These are phyloP conservation scores for Austroboletus niveus DNA, from an alignment of 1,284 basidiomycete species.

Conservation along the genomic window DNA sequence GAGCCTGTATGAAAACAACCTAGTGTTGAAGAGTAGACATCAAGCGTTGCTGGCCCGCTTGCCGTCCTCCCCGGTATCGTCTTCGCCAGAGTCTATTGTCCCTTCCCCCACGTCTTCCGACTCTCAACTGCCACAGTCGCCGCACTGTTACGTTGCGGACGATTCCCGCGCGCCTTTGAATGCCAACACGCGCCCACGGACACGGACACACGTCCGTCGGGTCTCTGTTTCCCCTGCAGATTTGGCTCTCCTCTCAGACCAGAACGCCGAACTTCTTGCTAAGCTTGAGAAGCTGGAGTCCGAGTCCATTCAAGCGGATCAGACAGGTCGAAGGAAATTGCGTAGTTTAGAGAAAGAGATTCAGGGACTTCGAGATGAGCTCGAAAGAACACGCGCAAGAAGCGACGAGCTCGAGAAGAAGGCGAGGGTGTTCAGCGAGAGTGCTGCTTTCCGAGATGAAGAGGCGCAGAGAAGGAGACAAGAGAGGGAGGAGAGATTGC, in stretches of 20 bases:
- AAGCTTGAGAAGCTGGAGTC: conserved; percentile 74
- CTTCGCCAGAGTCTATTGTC: conserved; percentile 33
- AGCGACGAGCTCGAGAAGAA: conserved; percentile 70
- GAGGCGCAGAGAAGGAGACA: conserved; percentile 50
- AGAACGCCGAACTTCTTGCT: conserved; percentile 75
- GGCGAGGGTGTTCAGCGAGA: conserved; percentile 41
- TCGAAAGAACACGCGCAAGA: conserved; percentile 66
- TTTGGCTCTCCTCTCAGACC: conserved; percentile 68
- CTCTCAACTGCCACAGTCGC: conserved; percentile 37
- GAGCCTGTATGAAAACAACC: conserved; percentile 65
- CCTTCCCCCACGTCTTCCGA: conserved; percentile 29
- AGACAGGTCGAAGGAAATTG: conserved; percentile 64
- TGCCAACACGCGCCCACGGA: conserved; percentile 18
- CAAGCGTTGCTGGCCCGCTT: conserved; percentile 63
- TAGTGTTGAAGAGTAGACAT: conserved; percentile 65
- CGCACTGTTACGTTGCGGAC: conserved; percentile 32
- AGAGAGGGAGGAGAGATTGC: conserved; percentile 56
- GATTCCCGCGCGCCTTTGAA: conserved; percentile 15
- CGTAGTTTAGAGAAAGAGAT: conserved; percentile 79
- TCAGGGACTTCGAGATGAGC: conserved; percentile 60
- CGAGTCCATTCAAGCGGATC: conserved; percentile 66
- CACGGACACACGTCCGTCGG: conserved; percentile 44
- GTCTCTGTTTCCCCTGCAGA: conserved; percentile 69
- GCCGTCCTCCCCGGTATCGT: conserved; percentile 37
- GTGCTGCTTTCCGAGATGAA: conserved; percentile 41